Conservation (phyloP, 257 asterid species). For the Solanum medicagineum region DNA sequence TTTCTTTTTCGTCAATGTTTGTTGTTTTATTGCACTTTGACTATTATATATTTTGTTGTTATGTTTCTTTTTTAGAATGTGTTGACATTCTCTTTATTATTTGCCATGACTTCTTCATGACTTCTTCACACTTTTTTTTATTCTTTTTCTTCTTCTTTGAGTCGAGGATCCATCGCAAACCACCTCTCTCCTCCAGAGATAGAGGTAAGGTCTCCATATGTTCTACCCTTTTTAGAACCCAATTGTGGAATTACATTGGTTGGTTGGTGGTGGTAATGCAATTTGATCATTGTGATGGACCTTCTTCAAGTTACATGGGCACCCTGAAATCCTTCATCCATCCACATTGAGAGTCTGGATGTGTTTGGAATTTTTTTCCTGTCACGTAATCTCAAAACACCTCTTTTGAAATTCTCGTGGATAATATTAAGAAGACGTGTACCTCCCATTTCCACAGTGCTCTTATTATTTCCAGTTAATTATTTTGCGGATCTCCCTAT, state of each 20-base stretch:
- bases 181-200: neutral
- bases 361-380: neutral
- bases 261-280: neutral
- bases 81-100: neutral
- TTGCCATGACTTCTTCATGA: no score
- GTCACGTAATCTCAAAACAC: neutral
- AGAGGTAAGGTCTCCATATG: neutral
- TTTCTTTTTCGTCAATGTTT: neutral
- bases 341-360: neutral
- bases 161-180: no score
- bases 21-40: neutral
- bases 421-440: neutral
- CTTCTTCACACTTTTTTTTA: no score
- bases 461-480: neutral
- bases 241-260: neutral
- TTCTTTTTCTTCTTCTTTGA: no score
- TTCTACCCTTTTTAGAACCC: neutral
- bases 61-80: neutral
- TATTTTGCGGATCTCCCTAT: neutral
- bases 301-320: neutral
- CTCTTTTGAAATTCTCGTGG: neutral
- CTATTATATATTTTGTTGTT: neutral
- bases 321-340: neutral
- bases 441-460: neutral
- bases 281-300: neutral